These are phyloP conservation scores for Gossypium davidsonii DNA, from an alignment of 441 rosid genomes.

Conservation along the genomic window DNA sequence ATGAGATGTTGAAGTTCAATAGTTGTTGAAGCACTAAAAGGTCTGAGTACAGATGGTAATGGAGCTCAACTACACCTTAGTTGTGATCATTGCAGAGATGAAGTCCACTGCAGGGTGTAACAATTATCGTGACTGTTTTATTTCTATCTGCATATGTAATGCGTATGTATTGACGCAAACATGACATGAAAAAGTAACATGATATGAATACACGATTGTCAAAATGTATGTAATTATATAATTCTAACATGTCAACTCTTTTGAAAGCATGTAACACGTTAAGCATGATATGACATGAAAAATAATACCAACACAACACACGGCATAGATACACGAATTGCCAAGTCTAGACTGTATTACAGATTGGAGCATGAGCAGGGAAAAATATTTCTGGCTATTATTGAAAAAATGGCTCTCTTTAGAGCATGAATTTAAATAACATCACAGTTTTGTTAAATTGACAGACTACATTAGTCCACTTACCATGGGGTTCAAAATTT, in stretches of 20 bases:
- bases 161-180: background rate
- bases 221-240: background rate
- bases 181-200: background rate
- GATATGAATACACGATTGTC: background rate
- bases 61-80: background rate
- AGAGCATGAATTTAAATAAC: constrained; percentile 45
- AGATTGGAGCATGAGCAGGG: background rate
- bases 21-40: constrained; percentile 3
- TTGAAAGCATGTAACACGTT: background rate
- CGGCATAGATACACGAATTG: background rate
- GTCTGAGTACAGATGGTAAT: background rate
- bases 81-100: background rate
- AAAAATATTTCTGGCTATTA: background rate
- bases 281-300: background rate
- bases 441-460: constrained; percentile 9
- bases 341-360: background rate
- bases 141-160: background rate
- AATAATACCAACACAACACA: background rate
- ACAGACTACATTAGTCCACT: constrained; percentile 23
- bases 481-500: constrained; percentile 14
- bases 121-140: background rate
- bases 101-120: background rate
- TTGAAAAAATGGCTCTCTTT: constrained; percentile 32
- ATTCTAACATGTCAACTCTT: background rate
- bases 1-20: background rate